Base-by-base conservation (phyloP, 108 stramenopile genomes). In the Conticribra guillardii region DNA sequence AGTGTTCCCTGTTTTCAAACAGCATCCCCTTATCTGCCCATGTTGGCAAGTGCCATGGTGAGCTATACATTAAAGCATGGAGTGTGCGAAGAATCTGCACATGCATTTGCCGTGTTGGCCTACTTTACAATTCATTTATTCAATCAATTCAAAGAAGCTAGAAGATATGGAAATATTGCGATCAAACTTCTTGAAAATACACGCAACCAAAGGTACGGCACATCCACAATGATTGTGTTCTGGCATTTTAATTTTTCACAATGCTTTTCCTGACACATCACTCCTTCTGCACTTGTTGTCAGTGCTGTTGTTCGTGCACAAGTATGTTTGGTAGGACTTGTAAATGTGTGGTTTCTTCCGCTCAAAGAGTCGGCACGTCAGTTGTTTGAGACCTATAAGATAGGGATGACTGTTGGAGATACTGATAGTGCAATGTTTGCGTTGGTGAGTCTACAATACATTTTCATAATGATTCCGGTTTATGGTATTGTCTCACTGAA, bases 331-430 rank as follows among this genome's bases (percentile, higher is more conserved):
- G 11, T 41, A 41, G 37, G 37, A 41, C 37, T 9, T 11, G 11
- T 41, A 41, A 41, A 9, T 5, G 11, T 11, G 11, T 41, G 37
- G 37, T 41, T 41, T 11, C 5, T 41, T 41, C 37, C 37, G 5
- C 37, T 41, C 11, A 11, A 41, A 41, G 37, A 41, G 5, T 41
- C 37, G 11, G 11, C 8, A 11, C 37, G 37, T 11, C 5, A 41
- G 5, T 41, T 41, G 37, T 11, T 41, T 41, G 37, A 41, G 11
- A 41, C 11, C 37, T 41, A 5, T 11, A 41, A 41, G 37, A 41
- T 2, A 30, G 41, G 33, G 3, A 57, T 58, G 56, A 57, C 37
- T 22, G 28, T 69, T 4, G 68, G 68, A 23, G 58, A 69, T 14
- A 21, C 49, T 2, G 45, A 58, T 23, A 50, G 27, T 50, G 56